Conservation (phyloP, 768 basidiomycete genomes). For the Leccinum obscurum region DNA sequence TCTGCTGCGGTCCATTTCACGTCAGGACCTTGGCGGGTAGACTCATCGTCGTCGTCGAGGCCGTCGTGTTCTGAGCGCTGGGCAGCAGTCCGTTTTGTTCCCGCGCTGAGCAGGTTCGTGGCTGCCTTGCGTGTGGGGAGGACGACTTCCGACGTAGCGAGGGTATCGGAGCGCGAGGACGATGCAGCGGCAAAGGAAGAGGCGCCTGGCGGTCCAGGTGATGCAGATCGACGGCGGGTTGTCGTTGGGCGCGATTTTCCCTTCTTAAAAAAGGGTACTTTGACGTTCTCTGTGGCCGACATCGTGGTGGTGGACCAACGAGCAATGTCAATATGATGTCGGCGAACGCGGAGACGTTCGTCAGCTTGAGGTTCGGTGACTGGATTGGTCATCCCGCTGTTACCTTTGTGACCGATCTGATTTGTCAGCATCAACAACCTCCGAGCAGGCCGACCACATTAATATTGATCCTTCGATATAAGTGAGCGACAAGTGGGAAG, state of each 20-base stretch:
- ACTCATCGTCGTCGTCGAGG: slow-evolving; percentile 46
- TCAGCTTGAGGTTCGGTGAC: background rate
- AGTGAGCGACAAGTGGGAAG: background rate
- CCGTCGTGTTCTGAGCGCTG: slow-evolving; percentile 46
- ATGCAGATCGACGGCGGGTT: slow-evolving; percentile 70
- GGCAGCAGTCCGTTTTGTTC: slow-evolving; percentile 61
- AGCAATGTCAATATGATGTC: background rate
- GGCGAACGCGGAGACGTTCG: background rate
- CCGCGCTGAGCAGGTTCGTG: slow-evolving; percentile 76
- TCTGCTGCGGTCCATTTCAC: slow-evolving; percentile 78
- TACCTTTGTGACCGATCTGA: slow-evolving; percentile 9
- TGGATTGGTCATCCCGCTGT: slow-evolving; percentile 20
- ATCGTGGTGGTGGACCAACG: slow-evolving; percentile 21
- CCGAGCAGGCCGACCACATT: no score
- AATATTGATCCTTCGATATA: background rate
- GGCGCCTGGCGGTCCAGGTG: slow-evolving; percentile 43
- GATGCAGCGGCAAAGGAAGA: slow-evolving; percentile 15
- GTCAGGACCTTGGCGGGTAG: slow-evolving; percentile 46
- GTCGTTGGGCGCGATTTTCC: slow-evolving; percentile 78
- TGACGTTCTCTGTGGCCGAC: slow-evolving; percentile 38
- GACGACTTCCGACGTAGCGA: slow-evolving; percentile 60
- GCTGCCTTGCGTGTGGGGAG: slow-evolving; percentile 69
- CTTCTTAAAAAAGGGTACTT: slow-evolving; percentile 89
- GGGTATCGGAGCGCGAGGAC: slow-evolving; percentile 16
- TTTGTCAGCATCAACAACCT: slow-evolving; percentile 10